Conservation (phyloP, 495 filamentous ascomycete genomes). For the Penicillium subrubescens region DNA sequence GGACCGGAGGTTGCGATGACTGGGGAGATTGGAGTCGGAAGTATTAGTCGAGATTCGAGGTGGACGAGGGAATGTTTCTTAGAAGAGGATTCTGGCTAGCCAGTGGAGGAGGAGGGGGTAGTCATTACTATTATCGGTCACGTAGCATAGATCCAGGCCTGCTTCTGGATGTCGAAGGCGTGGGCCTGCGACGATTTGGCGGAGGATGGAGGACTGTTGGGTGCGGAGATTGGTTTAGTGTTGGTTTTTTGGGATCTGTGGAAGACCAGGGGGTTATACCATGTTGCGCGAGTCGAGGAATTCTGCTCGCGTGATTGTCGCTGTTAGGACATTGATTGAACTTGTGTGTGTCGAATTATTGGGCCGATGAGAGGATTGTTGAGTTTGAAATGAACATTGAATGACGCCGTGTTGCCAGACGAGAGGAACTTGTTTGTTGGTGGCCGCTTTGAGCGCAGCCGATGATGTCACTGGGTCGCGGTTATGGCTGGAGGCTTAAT, state of each 20-base stretch:
- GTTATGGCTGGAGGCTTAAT: slow-evolving; percentile 7
- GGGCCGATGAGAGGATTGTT: background rate
- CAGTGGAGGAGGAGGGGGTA: slow-evolving; percentile 1
- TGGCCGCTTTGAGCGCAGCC: slow-evolving; percentile 20
- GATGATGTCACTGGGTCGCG: slow-evolving; percentile 26
- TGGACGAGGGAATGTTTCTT: background rate
- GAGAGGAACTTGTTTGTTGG: slow-evolving; percentile 11
- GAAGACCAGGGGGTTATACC: slow-evolving; percentile 6
- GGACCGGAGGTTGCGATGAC: slow-evolving; percentile 83
- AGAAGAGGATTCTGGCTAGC: background rate
- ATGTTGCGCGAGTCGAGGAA: slow-evolving; percentile 14
- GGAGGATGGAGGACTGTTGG: slow-evolving; percentile 63
- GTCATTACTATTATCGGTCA: slow-evolving; percentile 69
- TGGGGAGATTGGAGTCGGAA: slow-evolving; percentile 18
- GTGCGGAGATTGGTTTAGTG: background rate
- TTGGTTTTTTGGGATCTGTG: background rate
- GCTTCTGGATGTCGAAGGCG: slow-evolving; percentile 81
- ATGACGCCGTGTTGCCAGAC: background rate
- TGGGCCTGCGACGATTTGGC: slow-evolving; percentile 78
- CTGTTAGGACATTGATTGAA: slow-evolving; percentile 2
- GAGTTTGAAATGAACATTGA: slow-evolving; percentile 2
- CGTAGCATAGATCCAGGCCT: slow-evolving; percentile 92
- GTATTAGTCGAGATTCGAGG: background rate
- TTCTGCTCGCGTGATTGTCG: slow-evolving; percentile 1
- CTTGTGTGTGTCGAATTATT: background rate